phyloP scores from a whole-genome alignment of 371 early-diverging fungal species.

The Gilbertella persicaria region DNA sequence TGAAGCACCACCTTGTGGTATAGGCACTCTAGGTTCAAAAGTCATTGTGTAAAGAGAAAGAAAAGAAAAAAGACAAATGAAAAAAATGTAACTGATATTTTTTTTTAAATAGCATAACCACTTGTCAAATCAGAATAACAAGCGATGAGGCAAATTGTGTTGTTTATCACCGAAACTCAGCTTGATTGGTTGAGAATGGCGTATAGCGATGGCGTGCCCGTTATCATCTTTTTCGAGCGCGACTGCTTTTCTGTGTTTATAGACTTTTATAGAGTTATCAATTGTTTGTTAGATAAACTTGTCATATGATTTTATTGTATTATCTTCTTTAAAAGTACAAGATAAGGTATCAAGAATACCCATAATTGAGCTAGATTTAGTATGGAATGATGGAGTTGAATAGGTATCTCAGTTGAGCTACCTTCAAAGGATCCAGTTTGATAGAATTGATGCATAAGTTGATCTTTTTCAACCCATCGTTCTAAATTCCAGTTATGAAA shows the following conservation, averaged over 20 bases:
- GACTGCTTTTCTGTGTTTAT: conserved; percentile 1
- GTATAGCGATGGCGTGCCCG: conserved; percentile 29
- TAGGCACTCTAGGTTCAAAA: conserved; percentile 22
- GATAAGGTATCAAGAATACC: conserved; percentile 33
- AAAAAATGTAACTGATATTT: conserved; percentile 5
- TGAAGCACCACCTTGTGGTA: conserved; percentile 65
- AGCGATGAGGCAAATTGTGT: conserved; percentile 21
- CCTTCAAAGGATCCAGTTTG: conserved; percentile 19
- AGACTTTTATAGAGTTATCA: neutral
- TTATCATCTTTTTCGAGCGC: neutral
- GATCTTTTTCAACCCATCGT: conserved; percentile 85
- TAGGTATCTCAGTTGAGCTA: conserved; percentile 22
- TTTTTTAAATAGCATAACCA: conserved; percentile 2
- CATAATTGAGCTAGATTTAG: conserved; percentile 31
- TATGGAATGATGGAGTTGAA: conserved; percentile 26
- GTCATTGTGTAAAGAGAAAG: conserved; percentile 5
- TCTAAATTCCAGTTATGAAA: conserved; percentile 78
- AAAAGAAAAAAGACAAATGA: neutral
- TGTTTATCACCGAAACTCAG: conserved; percentile 11
- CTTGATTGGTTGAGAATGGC: conserved; percentile 22
- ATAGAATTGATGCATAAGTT: conserved; percentile 80
- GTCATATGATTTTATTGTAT: no score
- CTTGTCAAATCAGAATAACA: conserved; percentile 17
- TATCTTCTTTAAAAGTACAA: conserved; percentile 20
- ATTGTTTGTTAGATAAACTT: conserved; percentile 5